Base-by-base conservation (phyloP, 1,139 yeast genomes). In the Sugiyamaella castrensis region DNA sequence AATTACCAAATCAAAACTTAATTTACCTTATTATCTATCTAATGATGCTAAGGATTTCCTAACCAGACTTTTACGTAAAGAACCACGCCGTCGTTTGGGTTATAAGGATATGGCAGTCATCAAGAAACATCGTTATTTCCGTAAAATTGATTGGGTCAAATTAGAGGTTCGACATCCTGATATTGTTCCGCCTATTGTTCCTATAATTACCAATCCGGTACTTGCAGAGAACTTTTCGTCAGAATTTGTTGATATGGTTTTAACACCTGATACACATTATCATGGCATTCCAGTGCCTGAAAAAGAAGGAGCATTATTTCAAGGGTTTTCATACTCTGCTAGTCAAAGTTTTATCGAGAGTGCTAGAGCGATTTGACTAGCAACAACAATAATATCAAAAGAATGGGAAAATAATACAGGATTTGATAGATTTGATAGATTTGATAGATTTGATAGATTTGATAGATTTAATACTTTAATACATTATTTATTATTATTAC, bases 141-240 rank as follows among this genome's bases (percentile, higher is more conserved):
- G 96, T 52, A 76, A 81, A 57, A 72, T 89, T 32, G 76, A 86
- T 62, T 92, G 98, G 96, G 66, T 71, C n/a, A 73, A 74, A 40
- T 71, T 91, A 48, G 75, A 71, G 46, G 59, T 60, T 9, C 80
- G 85, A 33, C 72, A 73, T 44, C 60, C 65, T 2, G 53, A 52
- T 3, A 63, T 77, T 37, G 65, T 69, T 45, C 96, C 98, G 1
- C 98, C 98, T 0, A 88, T 92, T 43, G 73, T 82, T 30, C 98
- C 98, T 0, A 70, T 85, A 10, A 84, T 91, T 45, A 87, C 96
- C 0, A 87, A 89, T 61, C 91, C 95, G 11, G 81, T 77, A 31
- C 70, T 87, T 56, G 98, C 98, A 0, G 98, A 92, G 65, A 92
- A 92, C 64, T 92, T 92, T 65, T 95, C 92, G 60, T 69, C 76